Evolutionary conservation across 2,329 filamentous ascomycete genomes (phyloP).

Genomic region (Didymella sp.): DNA sequence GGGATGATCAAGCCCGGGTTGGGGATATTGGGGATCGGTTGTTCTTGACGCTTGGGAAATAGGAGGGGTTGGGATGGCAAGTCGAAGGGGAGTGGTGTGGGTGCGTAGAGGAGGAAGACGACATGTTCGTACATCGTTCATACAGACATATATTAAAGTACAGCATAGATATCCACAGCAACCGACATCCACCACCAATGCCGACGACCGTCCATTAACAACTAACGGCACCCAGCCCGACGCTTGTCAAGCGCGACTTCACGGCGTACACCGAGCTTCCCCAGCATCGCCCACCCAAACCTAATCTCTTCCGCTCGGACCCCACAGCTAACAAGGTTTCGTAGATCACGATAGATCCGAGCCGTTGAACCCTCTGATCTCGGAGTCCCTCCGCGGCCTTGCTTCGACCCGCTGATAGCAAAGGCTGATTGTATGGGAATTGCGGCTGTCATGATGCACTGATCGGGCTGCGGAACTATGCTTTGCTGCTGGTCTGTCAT

Average conservation of each 20-base stretch:
- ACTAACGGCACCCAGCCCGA: too few relatives aligned
- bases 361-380: background rate
- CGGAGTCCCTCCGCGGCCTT: background rate
- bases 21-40: slow-evolving; percentile 88
- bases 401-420: too few relatives aligned
- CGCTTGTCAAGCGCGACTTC: too few relatives aligned
- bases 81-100: background rate
- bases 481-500: too few relatives aligned
- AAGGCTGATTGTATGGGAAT: too few relatives aligned
- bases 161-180: too few relatives aligned
- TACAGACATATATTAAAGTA: background rate
- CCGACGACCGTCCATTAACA: background rate
- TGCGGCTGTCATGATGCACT: too few relatives aligned
- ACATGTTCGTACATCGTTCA: background rate
- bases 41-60: slow-evolving; percentile 89
- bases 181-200: background rate
- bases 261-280: background rate
- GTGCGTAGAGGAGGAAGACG: background rate
- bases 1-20: slow-evolving; percentile 92
- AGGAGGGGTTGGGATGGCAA: background rate
- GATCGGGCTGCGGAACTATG: too few relatives aligned
- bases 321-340: background rate
- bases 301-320: background rate
- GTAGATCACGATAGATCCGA: background rate
- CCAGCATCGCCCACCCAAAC: background rate